These are phyloP conservation scores for Tuber borchii DNA, from an alignment of 495 filamentous ascomycete species.

Conservation along the genomic window DNA sequence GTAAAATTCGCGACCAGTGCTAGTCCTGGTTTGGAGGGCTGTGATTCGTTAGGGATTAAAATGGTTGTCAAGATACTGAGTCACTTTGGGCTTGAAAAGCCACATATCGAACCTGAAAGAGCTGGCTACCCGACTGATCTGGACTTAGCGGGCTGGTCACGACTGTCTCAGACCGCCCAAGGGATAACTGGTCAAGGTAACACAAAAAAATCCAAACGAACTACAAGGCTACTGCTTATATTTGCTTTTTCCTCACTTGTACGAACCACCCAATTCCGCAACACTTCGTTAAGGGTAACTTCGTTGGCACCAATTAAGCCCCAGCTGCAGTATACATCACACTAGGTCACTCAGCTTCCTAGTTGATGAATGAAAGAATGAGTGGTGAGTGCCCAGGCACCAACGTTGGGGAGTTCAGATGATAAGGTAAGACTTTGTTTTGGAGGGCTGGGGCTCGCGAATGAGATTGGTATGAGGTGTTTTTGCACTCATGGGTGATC, in stretches of 20 bases:
- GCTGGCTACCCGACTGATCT: no score
- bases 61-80: no score
- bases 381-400: background rate
- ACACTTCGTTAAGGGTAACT: background rate
- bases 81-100: no score
- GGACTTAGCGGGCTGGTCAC: no score
- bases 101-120: no score
- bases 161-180: no score
- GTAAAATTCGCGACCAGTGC: no score
- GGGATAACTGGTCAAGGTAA: background rate
- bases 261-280: background rate
- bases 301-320: background rate
- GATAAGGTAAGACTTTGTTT: background rate
- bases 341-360: background rate
- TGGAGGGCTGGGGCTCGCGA: background rate
- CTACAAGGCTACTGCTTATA: slow-evolving; percentile 2
- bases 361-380: background rate
- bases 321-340: background rate
- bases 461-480: background rate
- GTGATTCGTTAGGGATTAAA: no score
- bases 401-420: background rate
- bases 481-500: background rate
- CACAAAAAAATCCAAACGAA: background rate
- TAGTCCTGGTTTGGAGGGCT: no score
- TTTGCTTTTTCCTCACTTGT: background rate